Base-by-base conservation (phyloP, 306 rosid species). In the Carpinus fangiana region DNA sequence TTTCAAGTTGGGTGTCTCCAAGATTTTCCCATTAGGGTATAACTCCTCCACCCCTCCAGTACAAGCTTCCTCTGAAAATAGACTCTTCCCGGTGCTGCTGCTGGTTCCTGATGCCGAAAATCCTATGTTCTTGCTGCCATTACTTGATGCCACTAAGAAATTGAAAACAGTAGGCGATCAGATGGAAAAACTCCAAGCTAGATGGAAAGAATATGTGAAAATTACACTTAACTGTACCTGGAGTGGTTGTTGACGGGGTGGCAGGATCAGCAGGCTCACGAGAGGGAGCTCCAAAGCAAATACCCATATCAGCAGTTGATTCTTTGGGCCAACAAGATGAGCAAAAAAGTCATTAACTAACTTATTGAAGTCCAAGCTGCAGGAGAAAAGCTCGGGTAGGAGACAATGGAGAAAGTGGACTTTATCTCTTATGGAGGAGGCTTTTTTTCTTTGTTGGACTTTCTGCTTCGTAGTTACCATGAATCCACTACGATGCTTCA, bases 81-180 rank as follows among this genome's bases (percentile, higher is more conserved):
- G 96, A 73, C 96, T 90, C 65, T 43, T 86, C 48, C 71, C 89
- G 0, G 75, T 78, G 46, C 88, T 89, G 84, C 93, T 87, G 81
- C 71, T 87, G 0, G 98, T 87, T 5, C 78, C 76, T 1, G 90
- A 86, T 18, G 79, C 76, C 1, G 90, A 86, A 14, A 79, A 81
- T 45, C 65, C 90, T 4, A 67, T 69, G 61, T 55, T 81, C 76
- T 43, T 81, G 76, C 89, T 86, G 41, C 64, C 65, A 23, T 73
- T 78, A 48, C 83, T 82, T 7, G 89, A 68, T 7, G 90, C 71
- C n/a, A 85, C 97, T 90, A 43, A 50, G 67, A 77, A 69, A 83
- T 52, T 48, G 65, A 62, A 52, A 31, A 18, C 21, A 74, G 31
- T 38, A 41, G 5, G 68, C 4, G 34, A 73, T 67, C 45, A 38